These are phyloP conservation scores for Scutellaria minor DNA, from an alignment of 257 asterid species.

Conservation along the genomic window DNA sequence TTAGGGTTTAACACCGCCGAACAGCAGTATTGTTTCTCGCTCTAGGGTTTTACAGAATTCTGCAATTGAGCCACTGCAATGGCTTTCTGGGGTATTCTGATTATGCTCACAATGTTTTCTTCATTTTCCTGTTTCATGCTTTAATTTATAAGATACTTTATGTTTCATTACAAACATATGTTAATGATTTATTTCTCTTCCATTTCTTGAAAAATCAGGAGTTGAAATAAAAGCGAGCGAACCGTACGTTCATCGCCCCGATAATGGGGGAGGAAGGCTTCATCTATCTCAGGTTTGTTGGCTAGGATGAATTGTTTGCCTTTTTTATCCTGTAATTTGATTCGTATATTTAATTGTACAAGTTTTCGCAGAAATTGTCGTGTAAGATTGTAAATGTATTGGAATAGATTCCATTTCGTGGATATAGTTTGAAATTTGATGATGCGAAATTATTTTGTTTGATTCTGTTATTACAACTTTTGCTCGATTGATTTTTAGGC, in stretches of 20 bases:
- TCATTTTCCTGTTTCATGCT: neutral
- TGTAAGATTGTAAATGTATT: constrained; percentile 3
- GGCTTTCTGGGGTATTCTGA: constrained; percentile 59
- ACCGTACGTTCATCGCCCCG: constrained; percentile 56
- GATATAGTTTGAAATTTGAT: neutral
- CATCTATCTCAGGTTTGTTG: constrained; percentile 81
- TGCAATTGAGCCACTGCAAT: constrained; percentile 41
- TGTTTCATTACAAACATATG: too few relatives aligned
- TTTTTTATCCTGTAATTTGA: neutral
- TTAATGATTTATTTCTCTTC: neutral
- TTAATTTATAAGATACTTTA: neutral
- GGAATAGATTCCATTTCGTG: neutral
- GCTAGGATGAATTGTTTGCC: neutral
- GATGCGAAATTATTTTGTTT: constrained; percentile 25
- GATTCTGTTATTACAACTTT: constrained; percentile 8
- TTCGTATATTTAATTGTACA: neutral
- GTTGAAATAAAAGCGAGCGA: constrained; percentile 75
- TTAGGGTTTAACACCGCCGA: constrained; percentile 42
- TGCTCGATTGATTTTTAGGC: constrained; percentile 56
- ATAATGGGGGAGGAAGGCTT: constrained; percentile 64
- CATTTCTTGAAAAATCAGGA: constrained; percentile 47
- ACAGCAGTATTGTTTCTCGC: constrained; percentile 11
- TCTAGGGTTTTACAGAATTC: constrained; percentile 42
- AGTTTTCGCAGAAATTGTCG: constrained; percentile 5
- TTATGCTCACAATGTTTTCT: neutral